phyloP scores from a whole-genome alignment of 2,329 filamentous ascomycete genomes.

The Paraphoma sp. region DNA sequence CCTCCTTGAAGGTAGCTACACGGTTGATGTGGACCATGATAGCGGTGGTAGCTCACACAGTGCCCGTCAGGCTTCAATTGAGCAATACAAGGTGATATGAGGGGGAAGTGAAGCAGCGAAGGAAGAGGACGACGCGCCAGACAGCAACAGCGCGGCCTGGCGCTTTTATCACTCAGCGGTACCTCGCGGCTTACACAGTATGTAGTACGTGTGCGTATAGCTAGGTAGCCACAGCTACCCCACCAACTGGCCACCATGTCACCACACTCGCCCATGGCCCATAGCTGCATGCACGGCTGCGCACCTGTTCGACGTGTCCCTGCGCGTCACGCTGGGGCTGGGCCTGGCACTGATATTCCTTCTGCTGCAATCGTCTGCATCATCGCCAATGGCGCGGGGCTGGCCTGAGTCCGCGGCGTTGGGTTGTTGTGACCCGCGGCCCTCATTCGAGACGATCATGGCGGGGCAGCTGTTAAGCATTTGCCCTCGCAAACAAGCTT shows the following conservation, averaged over 20 bases:
- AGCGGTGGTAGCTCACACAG: constrained; percentile 2
- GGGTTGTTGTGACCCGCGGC: constrained; percentile 2
- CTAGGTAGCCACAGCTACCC: constrained; percentile 15
- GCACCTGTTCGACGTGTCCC: constrained; percentile 10
- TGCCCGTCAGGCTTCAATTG: constrained; percentile 1
- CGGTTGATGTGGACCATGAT: constrained; percentile 59
- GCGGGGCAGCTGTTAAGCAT: constrained; percentile 24
- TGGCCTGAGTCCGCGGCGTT: background rate
- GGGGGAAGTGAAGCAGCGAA: background rate
- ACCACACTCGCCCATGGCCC: constrained; percentile 5
- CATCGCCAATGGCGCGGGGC: background rate
- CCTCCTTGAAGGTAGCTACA: constrained; percentile 51
- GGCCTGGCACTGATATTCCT: constrained; percentile 1
- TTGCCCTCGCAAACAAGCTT: constrained; percentile 21
- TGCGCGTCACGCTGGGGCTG: constrained; percentile 4
- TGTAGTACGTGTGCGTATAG: no score
- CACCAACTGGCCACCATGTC: constrained; percentile 10
- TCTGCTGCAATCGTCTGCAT: background rate
- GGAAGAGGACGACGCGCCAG: constrained; percentile 1
- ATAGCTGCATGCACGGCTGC: background rate
- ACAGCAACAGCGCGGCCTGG: background rate
- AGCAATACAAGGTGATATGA: background rate
- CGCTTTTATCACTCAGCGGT: constrained; percentile 8
- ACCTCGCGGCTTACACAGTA: background rate
- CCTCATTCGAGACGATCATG: constrained; percentile 17